phyloP scores from a whole-genome alignment of 2,329 filamentous ascomycete genomes.

The Trichoderma guizhouense region DNA sequence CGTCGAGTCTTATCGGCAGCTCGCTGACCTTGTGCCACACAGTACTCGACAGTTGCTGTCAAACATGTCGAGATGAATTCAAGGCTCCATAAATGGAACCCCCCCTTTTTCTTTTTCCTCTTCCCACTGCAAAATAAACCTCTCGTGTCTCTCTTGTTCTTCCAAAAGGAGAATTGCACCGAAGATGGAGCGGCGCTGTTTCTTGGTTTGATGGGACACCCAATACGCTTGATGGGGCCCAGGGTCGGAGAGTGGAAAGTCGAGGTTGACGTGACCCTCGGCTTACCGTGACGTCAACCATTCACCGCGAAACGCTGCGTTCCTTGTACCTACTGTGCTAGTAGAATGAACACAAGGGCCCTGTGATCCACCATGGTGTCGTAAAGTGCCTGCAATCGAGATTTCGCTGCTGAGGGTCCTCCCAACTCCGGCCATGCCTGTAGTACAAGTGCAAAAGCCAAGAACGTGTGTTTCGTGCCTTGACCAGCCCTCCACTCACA shows the following conservation, averaged over 20 bases:
- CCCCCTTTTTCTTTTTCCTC: not conserved
- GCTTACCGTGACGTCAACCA: slow-evolving; percentile 27
- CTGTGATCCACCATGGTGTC: slow-evolving; percentile 20
- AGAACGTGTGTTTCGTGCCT: not conserved
- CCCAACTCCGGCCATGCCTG: not conserved
- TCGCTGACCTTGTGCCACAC: not conserved
- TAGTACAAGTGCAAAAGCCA: not conserved
- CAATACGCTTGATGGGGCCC: not conserved
- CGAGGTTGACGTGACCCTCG: slow-evolving; percentile 14
- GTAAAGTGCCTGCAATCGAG: slow-evolving; percentile 28
- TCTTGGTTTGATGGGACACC: not conserved
- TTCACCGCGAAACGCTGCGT: not conserved
- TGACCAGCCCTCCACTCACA: not conserved
- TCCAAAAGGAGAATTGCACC: not conserved
- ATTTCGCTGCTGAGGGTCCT: slow-evolving; percentile 31
- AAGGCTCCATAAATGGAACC: not conserved
- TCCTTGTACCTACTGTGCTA: not conserved
- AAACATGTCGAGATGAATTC: not conserved
- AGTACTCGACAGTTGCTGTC: not conserved
- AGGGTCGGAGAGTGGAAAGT: not conserved
- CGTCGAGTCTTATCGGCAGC: not conserved
- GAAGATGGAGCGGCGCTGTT: not conserved
- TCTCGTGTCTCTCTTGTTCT: not conserved
- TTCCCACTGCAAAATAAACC: not conserved
- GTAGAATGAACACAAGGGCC: not conserved